Conservation (phyloP, 208 protist genomes). For the Wallacemonas sp. region DNA sequence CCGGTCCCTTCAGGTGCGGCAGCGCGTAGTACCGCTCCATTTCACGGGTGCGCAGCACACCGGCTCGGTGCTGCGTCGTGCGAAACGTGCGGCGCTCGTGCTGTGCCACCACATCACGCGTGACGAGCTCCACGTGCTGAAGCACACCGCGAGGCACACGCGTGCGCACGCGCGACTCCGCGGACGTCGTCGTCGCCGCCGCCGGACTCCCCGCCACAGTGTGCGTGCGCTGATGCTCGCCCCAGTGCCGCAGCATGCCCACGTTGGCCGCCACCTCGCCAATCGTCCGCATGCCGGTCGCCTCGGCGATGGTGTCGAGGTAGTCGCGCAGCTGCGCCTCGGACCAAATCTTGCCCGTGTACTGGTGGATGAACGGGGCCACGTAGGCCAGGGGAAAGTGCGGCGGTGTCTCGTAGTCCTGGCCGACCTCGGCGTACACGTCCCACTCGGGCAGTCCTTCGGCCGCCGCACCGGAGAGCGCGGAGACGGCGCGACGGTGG, state of each 20-base stretch:
- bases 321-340: slow-evolving; percentile 38
- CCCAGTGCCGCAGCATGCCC: slow-evolving; percentile 28
- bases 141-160: slow-evolving; percentile 52
- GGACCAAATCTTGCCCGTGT: slow-evolving; percentile 66
- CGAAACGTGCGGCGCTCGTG: slow-evolving; percentile 51
- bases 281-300: slow-evolving; percentile 53
- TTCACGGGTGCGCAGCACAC: slow-evolving; percentile 54
- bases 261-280: slow-evolving; percentile 30
- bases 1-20: slow-evolving; percentile 56
- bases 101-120: slow-evolving; percentile 53
- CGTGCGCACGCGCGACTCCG: slow-evolving; percentile 16
- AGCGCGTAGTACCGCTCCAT: slow-evolving; percentile 83
- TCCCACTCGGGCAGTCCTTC: slow-evolving; percentile 73
- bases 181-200: slow-evolving; percentile 20
- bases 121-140: slow-evolving; percentile 63
- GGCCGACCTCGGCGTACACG: slow-evolving; percentile 74
- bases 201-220: background rate
- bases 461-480: slow-evolving; percentile 29
- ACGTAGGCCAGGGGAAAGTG: slow-evolving; percentile 75
- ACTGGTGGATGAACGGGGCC: slow-evolving; percentile 74
- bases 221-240: slow-evolving; percentile 13
- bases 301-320: slow-evolving; percentile 51
- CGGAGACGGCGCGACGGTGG: slow-evolving; percentile 55
- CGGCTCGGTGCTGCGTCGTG: slow-evolving; percentile 35
- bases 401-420: slow-evolving; percentile 62